Conservation (phyloP, 305 asterid species). For the Fraxinus ornus region DNA sequence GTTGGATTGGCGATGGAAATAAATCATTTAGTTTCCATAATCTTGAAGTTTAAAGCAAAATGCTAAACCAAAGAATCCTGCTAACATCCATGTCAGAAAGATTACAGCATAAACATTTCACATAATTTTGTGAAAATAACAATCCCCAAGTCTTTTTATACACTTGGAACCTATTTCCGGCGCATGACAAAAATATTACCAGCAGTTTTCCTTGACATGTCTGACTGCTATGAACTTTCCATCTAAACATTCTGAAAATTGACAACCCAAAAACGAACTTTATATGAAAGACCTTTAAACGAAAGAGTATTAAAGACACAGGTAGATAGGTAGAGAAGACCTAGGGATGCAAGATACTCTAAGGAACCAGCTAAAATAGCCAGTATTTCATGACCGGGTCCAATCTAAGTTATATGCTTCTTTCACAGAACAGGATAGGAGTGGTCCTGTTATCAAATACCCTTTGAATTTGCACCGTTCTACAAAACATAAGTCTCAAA, state of each 20-base stretch:
- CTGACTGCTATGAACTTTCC: background rate
- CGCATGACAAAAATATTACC: background rate
- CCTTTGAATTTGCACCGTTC: conserved; percentile 14
- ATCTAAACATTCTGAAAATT: background rate
- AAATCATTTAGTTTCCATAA: background rate
- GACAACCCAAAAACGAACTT: background rate
- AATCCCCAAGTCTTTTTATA: background rate
- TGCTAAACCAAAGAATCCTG: conserved; percentile 9
- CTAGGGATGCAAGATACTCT: background rate
- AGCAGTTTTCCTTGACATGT: background rate
- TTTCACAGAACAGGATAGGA: background rate
- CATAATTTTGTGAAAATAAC: background rate
- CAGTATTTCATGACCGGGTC: background rate
- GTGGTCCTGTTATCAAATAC: background rate
- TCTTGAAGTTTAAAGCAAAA: background rate
- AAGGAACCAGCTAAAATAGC: background rate
- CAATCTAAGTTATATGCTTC: background rate
- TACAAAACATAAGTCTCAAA: background rate
- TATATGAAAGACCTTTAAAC: background rate
- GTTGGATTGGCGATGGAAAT: background rate
- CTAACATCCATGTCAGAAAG: background rate
- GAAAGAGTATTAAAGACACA: background rate
- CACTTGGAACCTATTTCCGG: background rate
- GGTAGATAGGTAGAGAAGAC: background rate
- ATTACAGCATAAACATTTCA: background rate